phyloP scores from a whole-genome alignment of 2,329 filamentous ascomycete species.

The Fusarium verrucosum region DNA sequence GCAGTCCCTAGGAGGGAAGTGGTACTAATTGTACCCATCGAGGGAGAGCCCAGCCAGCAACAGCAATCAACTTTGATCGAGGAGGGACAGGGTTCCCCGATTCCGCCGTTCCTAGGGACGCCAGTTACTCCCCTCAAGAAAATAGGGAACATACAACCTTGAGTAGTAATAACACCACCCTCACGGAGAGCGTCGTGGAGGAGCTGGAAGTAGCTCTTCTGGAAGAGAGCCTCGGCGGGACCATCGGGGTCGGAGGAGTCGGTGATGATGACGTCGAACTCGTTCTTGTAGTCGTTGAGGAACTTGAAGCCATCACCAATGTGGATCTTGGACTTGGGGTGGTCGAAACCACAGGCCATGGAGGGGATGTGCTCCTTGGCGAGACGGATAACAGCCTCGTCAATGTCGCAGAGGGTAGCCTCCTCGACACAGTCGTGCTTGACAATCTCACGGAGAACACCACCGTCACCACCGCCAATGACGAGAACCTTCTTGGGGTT shows the following conservation, averaged over 20 bases:
- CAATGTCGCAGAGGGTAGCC: constrained; percentile 97
- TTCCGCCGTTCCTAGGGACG: constrained; percentile 49
- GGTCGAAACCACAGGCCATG: constrained; percentile 92
- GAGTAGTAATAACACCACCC: constrained; percentile 97
- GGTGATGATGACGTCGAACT: constrained; percentile 99
- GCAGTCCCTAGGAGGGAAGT: constrained; percentile 48
- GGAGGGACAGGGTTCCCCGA: constrained; percentile 36
- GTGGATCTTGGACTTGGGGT: constrained; percentile 92
- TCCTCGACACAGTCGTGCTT: constrained; percentile 98
- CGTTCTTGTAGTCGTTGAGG: constrained; percentile 93
- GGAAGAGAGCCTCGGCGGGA: constrained; percentile 94
- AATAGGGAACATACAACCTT: constrained; percentile 98
- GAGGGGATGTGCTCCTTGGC: constrained; percentile 97
- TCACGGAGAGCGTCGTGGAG: constrained; percentile 88
- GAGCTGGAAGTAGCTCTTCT: constrained; percentile 98
- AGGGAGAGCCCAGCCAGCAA: constrained; percentile 26
- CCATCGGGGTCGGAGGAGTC: constrained; percentile 98
- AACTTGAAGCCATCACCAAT: constrained; percentile 99
- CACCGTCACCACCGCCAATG: constrained; percentile 96
- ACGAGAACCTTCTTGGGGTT: constrained; percentile 98
- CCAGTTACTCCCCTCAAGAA: constrained; percentile 53
- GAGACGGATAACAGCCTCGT: constrained; percentile 97
- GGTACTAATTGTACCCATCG: constrained; percentile 42
- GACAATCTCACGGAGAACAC: constrained; percentile 97
- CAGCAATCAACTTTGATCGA: constrained; percentile 34